These are phyloP conservation scores for Bacterosira constricta DNA, from an alignment of 108 stramenopile genomes.

Conservation along the genomic window DNA sequence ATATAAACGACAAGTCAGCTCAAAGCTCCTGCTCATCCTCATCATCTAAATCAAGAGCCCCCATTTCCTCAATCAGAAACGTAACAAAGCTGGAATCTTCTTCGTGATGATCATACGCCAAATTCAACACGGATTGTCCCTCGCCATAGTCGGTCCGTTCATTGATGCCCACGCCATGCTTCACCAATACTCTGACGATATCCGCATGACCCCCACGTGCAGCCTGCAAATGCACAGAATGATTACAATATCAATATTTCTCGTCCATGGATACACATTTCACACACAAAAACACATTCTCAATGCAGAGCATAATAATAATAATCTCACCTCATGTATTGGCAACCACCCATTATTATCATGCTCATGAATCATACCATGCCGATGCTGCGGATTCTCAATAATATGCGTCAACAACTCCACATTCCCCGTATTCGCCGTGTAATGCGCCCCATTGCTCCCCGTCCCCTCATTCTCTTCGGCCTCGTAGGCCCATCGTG, in stretches of 20 bases:
- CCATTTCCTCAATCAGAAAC: slow-evolving; percentile 3
- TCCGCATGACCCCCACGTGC: slow-evolving; percentile 13
- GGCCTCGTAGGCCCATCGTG: slow-evolving; percentile 23
- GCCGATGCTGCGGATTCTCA: slow-evolving; percentile 12
- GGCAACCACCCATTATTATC: slow-evolving; percentile 38
- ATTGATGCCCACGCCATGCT: slow-evolving; percentile 13
- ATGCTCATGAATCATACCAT: slow-evolving; percentile 19
- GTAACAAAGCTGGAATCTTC: slow-evolving; percentile 1
- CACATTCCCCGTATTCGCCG: slow-evolving; percentile 24
- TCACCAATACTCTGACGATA: slow-evolving; percentile 9
- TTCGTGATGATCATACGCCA: slow-evolving; percentile 6
- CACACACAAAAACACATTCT: too few relatives aligned
- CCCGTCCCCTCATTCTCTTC: slow-evolving; percentile 20
- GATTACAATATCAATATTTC: too few relatives aligned
- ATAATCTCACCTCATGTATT: slow-evolving; percentile 33
- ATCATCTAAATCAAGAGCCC: neutral
- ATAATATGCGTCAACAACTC: slow-evolving; percentile 30
- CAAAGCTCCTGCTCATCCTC: too few relatives aligned
- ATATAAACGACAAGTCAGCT: too few relatives aligned
- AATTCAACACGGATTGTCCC: neutral
- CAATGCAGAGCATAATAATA: neutral
- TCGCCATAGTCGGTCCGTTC: slow-evolving; percentile 10
- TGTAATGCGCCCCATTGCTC: slow-evolving; percentile 33
- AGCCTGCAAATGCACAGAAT: neutral
- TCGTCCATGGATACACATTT: too few relatives aligned